phyloP scores from a whole-genome alignment of 208 protist genomes.

The Acanthamoeba culbertsoni region DNA sequence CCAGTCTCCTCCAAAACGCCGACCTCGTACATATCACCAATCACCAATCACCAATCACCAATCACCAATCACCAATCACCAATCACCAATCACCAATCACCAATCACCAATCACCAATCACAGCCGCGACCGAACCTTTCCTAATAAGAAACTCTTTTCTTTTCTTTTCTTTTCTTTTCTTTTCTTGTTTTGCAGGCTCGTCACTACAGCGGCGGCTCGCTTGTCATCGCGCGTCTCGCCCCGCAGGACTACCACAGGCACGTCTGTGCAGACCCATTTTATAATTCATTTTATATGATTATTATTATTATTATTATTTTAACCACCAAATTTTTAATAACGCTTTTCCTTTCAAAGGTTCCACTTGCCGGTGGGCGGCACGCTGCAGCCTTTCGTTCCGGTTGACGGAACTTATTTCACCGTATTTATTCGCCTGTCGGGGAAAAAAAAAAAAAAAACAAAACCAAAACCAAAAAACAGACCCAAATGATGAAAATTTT shows the following conservation, averaged over 20 bases:
- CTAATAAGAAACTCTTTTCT: no score
- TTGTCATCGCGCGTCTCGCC: slow-evolving; percentile 69
- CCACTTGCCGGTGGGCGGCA: slow-evolving; percentile 76
- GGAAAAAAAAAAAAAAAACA: background rate
- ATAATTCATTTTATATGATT: no score
- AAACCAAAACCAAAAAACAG: background rate
- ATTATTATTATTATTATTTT: no score
- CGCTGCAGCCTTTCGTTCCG: background rate
- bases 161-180: no score
- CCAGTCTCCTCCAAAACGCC: slow-evolving; percentile 13
- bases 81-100: background rate
- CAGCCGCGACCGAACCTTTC: no score
- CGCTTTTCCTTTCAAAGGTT: slow-evolving; percentile 56
- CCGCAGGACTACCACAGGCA: slow-evolving; percentile 85
- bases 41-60: background rate
- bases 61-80: background rate
- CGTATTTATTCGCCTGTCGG: no score
- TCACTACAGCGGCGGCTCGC: background rate
- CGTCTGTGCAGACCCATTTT: no score
- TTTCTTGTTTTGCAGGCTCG: slow-evolving; percentile 12
- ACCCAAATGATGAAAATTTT: background rate
- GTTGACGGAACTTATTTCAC: slow-evolving; percentile 58
- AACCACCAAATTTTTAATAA: background rate
- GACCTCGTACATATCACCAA: background rate
- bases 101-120: background rate